These are phyloP conservation scores for Papiliotrema flavescens DNA, from an alignment of 1,284 basidiomycete genomes.

Conservation along the genomic window DNA sequence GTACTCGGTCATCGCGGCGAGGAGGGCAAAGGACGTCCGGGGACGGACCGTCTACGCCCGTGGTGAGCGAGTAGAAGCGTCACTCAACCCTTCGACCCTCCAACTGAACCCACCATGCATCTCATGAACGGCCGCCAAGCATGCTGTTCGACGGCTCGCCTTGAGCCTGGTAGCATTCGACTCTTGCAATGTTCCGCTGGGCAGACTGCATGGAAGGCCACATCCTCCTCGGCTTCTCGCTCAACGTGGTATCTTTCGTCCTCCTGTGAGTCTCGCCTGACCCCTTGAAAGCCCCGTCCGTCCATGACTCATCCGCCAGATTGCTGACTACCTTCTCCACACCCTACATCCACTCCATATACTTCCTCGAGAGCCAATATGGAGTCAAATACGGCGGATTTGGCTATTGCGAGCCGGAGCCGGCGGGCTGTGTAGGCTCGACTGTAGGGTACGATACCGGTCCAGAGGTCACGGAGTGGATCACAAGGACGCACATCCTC, in stretches of 20 bases:
- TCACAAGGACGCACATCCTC: constrained; percentile 22
- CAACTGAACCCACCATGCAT: too few relatives aligned
- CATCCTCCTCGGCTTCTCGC: constrained; percentile 26
- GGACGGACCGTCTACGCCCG: too few relatives aligned
- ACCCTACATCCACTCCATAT: constrained; percentile 27
- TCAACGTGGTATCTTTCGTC: constrained; percentile 13
- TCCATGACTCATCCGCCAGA: constrained; percentile 5
- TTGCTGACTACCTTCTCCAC: constrained; percentile 28
- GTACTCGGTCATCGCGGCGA: too few relatives aligned
- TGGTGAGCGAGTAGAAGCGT: too few relatives aligned
- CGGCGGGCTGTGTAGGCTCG: constrained; percentile 1
- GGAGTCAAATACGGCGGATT: constrained; percentile 19
- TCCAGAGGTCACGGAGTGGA: constrained; percentile 17
- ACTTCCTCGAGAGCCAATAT: constrained; percentile 15
- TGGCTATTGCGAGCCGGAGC: constrained; percentile 18
- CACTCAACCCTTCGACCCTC: too few relatives aligned
- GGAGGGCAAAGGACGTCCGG: too few relatives aligned
- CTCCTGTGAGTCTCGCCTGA: constrained; percentile 20
- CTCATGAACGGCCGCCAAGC: too few relatives aligned
- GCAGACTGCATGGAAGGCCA: constrained; percentile 31
- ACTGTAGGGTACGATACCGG: constrained; percentile 18
- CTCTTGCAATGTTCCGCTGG: background rate
- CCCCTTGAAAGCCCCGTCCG: background rate
- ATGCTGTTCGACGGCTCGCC: too few relatives aligned
- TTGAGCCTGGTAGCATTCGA: too few relatives aligned